Evolutionary conservation across 176 grass and related monocot genomes (phyloP), one percentile per base, ranked within the genome.

Genomic region (Carex parvula): DNA sequence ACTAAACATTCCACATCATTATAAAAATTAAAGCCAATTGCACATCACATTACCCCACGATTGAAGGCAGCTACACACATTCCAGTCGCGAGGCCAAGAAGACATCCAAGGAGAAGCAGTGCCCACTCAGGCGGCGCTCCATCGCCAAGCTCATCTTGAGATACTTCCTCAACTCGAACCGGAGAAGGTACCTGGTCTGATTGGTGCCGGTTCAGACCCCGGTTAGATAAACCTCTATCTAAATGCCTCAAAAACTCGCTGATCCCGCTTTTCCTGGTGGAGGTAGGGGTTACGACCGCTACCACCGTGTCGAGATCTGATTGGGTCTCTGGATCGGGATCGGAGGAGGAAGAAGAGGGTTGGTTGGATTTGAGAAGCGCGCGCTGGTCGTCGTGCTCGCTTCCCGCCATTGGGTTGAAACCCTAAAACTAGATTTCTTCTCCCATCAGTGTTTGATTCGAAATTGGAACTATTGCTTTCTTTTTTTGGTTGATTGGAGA

Each of bases 31-130:
- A 69, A 57, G 32, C 55, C 6, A 26, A 65, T 46, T 54, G 63
- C 22, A 53, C n/a, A 42, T 12, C 18, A 82, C 80, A 74, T 91
- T 72, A 93, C 96, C 91, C 89, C 95, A 16, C 90, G 92, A 84
- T 98, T 98, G 68, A 98, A 98, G 10, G 95, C 89, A 1, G 95
- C 95, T 16, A 98, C 95, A 86, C 95, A 98, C 56, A 98, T 91
- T 21, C 95, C 95, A 35, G 91, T 98, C 56, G 95, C 95, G 48
- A 98, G 91, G 6, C 91, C 95, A 41, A 95, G 92, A 65, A 98
- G 92, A 91, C 95, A 98, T 21, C 95, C 92, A 63, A 98, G 94
- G 73, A 98, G 92, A 85, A 98, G 92, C 68, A 98, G 80, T 84
- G 89, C 95, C 95, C 95, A 98, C 82, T 98, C 95, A 21, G 92